phyloP scores from a whole-genome alignment of 345 rosid genomes.

The Clausena lansium region DNA sequence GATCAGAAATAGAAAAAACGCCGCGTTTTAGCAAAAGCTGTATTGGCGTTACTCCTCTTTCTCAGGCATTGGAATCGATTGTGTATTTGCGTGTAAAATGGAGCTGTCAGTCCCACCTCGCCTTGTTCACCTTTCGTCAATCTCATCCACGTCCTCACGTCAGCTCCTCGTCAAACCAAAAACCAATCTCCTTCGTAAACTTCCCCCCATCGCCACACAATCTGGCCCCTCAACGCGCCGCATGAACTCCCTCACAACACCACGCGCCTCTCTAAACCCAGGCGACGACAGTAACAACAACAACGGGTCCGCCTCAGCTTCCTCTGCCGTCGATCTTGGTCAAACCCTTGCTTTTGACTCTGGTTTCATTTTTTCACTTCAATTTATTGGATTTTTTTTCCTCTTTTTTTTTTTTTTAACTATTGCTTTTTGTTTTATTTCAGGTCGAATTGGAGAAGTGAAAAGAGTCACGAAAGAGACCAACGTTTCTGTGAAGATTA shows the following conservation, averaged over 20 bases:
- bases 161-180: background rate
- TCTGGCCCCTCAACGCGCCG: background rate
- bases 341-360: background rate
- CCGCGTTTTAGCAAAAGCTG: background rate
- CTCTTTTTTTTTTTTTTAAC: background rate
- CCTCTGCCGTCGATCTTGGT: constrained; percentile 32
- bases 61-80: background rate
- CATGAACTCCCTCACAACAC: background rate
- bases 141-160: constrained; percentile 7
- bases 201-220: background rate
- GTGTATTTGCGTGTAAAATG: constrained; percentile 23
- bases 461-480: constrained; percentile 86
- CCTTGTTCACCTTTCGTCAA: constrained; percentile 5
- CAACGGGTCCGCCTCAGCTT: constrained; percentile 29
- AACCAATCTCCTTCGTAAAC: background rate
- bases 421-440: background rate
- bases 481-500: constrained; percentile 67
- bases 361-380: background rate
- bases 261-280: constrained; percentile 6
- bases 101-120: constrained; percentile 28
- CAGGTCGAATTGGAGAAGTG: constrained; percentile 69
- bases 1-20: background rate
- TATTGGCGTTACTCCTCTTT: background rate
- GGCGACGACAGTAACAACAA: background rate
- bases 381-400: background rate